Evolutionary conservation across 106 monocot genomes (phyloP).

Genomic region (Ottelia alismoides): DNA sequence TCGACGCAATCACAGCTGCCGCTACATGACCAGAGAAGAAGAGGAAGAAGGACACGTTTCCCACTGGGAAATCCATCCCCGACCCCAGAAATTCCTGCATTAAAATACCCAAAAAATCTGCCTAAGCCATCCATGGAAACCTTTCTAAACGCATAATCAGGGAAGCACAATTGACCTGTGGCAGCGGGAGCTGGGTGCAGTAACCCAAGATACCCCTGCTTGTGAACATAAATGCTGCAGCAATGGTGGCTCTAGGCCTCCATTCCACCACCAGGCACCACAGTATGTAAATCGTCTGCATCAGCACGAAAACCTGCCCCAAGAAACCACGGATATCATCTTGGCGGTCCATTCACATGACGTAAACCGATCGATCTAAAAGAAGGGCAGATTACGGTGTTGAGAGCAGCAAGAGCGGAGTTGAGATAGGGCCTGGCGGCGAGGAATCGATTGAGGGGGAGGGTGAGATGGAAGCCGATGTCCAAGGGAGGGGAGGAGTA

Average conservation of each 20-base stretch:
- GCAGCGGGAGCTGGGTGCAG: slow-evolving; percentile 87
- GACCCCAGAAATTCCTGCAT: slow-evolving; percentile 84
- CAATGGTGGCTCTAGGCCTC: slow-evolving; percentile 49
- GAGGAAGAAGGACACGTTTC: slow-evolving; percentile 92
- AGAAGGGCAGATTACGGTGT: too few relatives aligned
- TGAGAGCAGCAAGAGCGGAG: slow-evolving; percentile 61
- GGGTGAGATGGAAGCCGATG: slow-evolving; percentile 60
- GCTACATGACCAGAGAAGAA: slow-evolving; percentile 98
- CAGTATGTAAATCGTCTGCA: slow-evolving; percentile 74
- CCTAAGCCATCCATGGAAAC: too few relatives aligned
- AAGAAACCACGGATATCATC: too few relatives aligned
- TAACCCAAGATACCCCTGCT: slow-evolving; percentile 80
- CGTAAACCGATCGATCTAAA: too few relatives aligned
- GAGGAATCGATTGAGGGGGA: slow-evolving; percentile 25
- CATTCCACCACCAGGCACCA: slow-evolving; percentile 59
- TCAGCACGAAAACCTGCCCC: slow-evolving; percentile 78
- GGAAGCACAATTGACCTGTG: too few relatives aligned
- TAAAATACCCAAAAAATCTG: too few relatives aligned
- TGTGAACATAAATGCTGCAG: slow-evolving; percentile 86
- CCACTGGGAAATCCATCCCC: slow-evolving; percentile 84
- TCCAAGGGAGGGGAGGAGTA: slow-evolving; percentile 49
- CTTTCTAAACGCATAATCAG: too few relatives aligned
- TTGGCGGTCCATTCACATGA: too few relatives aligned
- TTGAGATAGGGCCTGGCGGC: slow-evolving; percentile 49
- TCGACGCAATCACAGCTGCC: slow-evolving; percentile 67